Conservation (phyloP, 306 rosid species). For the Pterocarpus santalinus region DNA sequence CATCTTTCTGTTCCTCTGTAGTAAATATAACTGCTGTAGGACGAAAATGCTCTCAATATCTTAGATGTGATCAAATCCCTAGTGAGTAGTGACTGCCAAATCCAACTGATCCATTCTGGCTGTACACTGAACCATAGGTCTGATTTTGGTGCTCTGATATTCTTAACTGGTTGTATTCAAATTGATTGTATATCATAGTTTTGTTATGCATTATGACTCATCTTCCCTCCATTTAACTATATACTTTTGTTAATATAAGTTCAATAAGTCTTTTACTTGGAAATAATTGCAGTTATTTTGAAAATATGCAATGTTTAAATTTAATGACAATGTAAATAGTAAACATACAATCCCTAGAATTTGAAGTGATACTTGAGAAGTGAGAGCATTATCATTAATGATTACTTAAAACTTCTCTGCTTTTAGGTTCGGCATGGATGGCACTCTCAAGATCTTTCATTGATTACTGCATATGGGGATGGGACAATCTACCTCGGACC, state of each 20-base stretch:
- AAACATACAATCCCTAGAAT: constrained; percentile 11
- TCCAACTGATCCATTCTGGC: constrained; percentile 20
- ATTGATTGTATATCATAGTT: not conserved
- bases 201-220: constrained; percentile 22
- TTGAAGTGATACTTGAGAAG: constrained; percentile 10
- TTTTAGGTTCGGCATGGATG: constrained; percentile 98
- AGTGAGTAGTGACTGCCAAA: not conserved
- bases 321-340: constrained; percentile 10
- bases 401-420: constrained; percentile 42
- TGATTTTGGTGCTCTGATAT: constrained; percentile 20
- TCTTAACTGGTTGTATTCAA: not conserved
- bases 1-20: constrained; percentile 1
- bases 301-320: not conserved
- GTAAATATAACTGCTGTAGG: constrained; percentile 6
- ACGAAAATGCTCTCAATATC: not conserved
- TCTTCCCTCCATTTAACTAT: constrained; percentile 18
- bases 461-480: constrained; percentile 98
- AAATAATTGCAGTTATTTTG: constrained; percentile 29
- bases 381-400: constrained; percentile 15
- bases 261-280: constrained; percentile 2
- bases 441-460: constrained; percentile 90
- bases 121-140: constrained; percentile 4
- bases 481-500: constrained; percentile 97
- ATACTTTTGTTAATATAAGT: not conserved
- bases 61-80: constrained; percentile 27